Base-by-base conservation (phyloP, 768 basidiomycete genomes). In the Boletus coccyginus region DNA sequence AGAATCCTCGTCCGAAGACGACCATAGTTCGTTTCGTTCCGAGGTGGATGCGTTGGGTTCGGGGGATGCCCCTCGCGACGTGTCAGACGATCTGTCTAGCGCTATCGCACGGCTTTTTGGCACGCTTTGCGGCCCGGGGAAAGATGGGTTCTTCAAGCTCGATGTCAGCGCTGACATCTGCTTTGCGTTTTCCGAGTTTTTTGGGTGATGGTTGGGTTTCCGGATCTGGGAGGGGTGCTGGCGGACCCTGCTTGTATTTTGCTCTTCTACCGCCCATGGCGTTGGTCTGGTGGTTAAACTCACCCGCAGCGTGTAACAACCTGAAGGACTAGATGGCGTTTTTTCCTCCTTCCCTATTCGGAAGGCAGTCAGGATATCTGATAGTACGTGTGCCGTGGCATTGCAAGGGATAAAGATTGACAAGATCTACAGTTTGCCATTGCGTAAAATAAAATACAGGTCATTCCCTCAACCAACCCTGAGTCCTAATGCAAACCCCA, bases 261-360 rank as follows among this genome's bases (percentile, higher is more conserved):
- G 90, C 82, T 59, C 90, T 84, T 66, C 92, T 83, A 44, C 92
- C 92, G 58, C 92, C 92, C 92, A 94, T 94, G 48, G 45, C 63
- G 59, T 52, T 9, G 57, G 38, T 44, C 49, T 54, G 35, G 54
- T 39, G 40, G 49, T 16, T 48, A 38, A 29, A 50, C 21, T 36
- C 33, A 42, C 46, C 17, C 2, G 33, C 49, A 5, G 19, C 42
- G 4, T 40, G 39, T 16, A 19, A 29, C n/a, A 31, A 52, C 29
- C 10, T 5, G 51, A 36, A 40, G 40, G 27, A 6, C 27, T 27
- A 27, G 27, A 27, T 27, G 27, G 27, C 3, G 27, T 53, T 70
- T 68, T 66, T 66, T 59, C 62, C 57, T 54, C 55, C 54, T 66
- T 64, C 65, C 65, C n/a, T 46, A 61, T 67, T 62, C 39, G 67